Conservation (phyloP, 495 filamentous ascomycete species). For the Penicillium waksmanii region DNA sequence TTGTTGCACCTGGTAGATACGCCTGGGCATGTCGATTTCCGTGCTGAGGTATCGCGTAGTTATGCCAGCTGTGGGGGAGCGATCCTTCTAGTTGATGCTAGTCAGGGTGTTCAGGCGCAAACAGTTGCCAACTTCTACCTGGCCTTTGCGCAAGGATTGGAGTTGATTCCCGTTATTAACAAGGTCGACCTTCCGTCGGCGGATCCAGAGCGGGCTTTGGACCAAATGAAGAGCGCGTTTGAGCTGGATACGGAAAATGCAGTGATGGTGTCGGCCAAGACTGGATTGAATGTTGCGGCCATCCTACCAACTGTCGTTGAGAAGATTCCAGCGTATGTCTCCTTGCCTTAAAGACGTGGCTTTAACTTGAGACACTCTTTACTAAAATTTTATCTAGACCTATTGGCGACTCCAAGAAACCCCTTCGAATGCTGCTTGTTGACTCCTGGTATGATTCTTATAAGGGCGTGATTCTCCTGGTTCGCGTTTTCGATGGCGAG, state of each 20-base stretch:
- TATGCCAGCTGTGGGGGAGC: slow-evolving; percentile 97
- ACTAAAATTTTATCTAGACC: slow-evolving; percentile 52
- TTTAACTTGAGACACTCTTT: not conserved
- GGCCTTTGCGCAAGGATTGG: slow-evolving; percentile 87
- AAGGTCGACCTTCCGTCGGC: slow-evolving; percentile 92
- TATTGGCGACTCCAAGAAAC: slow-evolving; percentile 67
- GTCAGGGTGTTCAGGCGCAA: slow-evolving; percentile 90
- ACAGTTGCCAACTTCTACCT: slow-evolving; percentile 98
- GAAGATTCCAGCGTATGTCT: slow-evolving; percentile 69
- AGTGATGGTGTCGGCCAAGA: slow-evolving; percentile 90
- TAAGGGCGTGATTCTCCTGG: slow-evolving; percentile 88
- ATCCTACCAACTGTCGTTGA: slow-evolving; percentile 85
- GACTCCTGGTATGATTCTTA: slow-evolving; percentile 98
- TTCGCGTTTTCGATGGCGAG: slow-evolving; percentile 88
- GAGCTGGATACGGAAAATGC: slow-evolving; percentile 83
- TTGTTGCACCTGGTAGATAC: slow-evolving; percentile 95
- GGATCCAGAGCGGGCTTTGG: slow-evolving; percentile 79
- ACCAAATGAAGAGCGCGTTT: slow-evolving; percentile 82
- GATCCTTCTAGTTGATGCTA: slow-evolving; percentile 88
- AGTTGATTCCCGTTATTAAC: slow-evolving; percentile 90
- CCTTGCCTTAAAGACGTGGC: not conserved
- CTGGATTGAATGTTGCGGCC: slow-evolving; percentile 79
- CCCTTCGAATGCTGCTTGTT: slow-evolving; percentile 83
- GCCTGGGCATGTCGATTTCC: slow-evolving; percentile 96
- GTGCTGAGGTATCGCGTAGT: slow-evolving; percentile 90